Percentiles rank a stretch among this genome's conserved stretches.
phyloP scores from a whole-genome alignment of 768 basidiomycete genomes.

The Mycena galopus region DNA sequence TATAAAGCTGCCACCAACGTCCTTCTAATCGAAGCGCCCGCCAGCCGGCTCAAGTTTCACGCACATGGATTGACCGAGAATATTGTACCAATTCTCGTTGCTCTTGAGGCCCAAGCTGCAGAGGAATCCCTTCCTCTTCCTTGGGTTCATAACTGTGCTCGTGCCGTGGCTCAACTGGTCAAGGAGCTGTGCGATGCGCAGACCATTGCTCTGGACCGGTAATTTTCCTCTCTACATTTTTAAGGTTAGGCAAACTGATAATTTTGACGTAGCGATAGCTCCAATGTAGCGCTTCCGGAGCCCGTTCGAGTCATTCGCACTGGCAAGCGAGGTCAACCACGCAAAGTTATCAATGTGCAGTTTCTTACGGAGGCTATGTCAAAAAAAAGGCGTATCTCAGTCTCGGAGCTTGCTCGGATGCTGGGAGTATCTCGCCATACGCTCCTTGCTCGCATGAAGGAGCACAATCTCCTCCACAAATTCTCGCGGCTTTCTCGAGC shows the following conservation, averaged over 20 bases:
- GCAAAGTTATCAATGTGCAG: background rate
- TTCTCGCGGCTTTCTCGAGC: background rate
- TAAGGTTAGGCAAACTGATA: background rate
- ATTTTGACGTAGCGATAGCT: background rate
- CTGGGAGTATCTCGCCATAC: background rate
- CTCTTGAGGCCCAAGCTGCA: background rate
- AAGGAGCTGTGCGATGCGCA: background rate
- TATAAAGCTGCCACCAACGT: background rate
- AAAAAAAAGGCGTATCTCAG: background rate
- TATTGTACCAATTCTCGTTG: background rate
- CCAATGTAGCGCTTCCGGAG: background rate
- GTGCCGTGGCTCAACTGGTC: background rate
- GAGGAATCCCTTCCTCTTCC: background rate
- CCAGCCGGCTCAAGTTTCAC: background rate
- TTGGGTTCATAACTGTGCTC: background rate
- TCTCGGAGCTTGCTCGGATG: background rate
- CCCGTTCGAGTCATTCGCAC: background rate
- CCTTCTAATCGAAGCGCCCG: background rate
- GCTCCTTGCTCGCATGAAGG: background rate
- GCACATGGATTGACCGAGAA: background rate
- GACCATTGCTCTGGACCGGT: background rate
- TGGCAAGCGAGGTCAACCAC: conserved; percentile 9
- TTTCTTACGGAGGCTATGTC: background rate
- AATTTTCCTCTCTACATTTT: background rate
- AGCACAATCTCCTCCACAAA: background rate